A percentile compares a stretch with the other conserved stretches of the same genome.
Conservation (phyloP, 352 stramenopile species). For the Peronospora farinosa region DNA sequence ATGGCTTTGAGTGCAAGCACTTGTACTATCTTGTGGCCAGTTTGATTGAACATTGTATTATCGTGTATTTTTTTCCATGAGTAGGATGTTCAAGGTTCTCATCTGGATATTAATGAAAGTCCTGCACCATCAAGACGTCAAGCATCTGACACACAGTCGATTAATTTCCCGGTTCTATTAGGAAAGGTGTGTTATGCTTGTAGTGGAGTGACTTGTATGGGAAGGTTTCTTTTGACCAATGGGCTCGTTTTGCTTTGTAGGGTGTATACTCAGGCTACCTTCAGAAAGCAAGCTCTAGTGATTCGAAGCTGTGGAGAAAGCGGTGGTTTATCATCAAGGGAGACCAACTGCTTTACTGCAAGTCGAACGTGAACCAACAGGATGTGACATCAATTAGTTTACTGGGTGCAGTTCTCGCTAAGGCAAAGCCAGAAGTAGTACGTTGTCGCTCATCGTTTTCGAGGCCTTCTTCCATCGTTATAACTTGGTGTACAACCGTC, state of each 20-base stretch:
- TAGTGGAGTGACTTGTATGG: not conserved
- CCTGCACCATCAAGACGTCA: conserved; percentile 17
- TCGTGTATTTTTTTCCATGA: not conserved
- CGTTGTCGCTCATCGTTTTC: conserved; percentile 8
- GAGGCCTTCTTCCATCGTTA: not conserved
- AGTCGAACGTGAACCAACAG: conserved; percentile 73
- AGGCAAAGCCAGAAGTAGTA: conserved; percentile 70
- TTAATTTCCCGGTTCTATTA: conserved; percentile 64
- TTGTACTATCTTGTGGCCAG: not conserved
- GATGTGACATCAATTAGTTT: conserved; percentile 80
- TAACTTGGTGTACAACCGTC: not conserved
- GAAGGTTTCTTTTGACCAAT: not conserved
- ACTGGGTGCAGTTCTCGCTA: conserved; percentile 65
- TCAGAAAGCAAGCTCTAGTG: conserved; percentile 75
- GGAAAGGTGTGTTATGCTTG: conserved; percentile 40
- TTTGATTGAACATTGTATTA: conserved; percentile 8
- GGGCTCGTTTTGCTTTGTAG: conserved; percentile 15
- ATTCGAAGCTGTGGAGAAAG: conserved; percentile 74
- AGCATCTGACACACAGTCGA: conserved; percentile 37
- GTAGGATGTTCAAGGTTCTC: conserved; percentile 64
- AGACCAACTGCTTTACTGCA: conserved; percentile 82
- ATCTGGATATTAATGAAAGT: conserved; percentile 60
- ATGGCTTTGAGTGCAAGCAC: not conserved
- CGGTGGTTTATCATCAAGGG: conserved; percentile 86
- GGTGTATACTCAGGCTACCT: conserved; percentile 72